phyloP scores from a whole-genome alignment of 2,329 filamentous ascomycete genomes.

The Xylaria sp. region DNA sequence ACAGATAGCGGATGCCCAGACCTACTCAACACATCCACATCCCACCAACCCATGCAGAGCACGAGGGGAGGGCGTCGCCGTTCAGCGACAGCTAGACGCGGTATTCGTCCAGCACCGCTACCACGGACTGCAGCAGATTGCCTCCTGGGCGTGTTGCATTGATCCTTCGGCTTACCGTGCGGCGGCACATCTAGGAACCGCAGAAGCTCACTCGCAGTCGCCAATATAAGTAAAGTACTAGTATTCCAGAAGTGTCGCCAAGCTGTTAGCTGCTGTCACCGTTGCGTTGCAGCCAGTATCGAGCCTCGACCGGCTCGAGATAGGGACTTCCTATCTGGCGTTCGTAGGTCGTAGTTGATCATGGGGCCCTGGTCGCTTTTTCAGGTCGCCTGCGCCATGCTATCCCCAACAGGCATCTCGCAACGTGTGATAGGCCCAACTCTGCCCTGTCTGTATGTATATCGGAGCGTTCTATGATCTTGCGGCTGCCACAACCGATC shows the following conservation, averaged over 20 bases:
- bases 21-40: no score
- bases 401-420: conserved; percentile 25
- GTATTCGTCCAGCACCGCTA: no score
- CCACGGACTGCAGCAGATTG: no score
- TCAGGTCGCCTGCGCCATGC: not conserved
- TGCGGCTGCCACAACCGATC: conserved; percentile 19
- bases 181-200: conserved; percentile 1
- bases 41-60: no score
- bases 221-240: not conserved
- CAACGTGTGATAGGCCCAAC: conserved; percentile 5
- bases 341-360: no score
- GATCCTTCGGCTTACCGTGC: conserved; percentile 23
- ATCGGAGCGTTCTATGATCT: conserved; percentile 4
- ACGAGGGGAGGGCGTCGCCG: not conserved
- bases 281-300: conserved; percentile 11
- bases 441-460: not conserved
- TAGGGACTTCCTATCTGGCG: conserved; percentile 1
- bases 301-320: conserved; percentile 14
- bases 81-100: no score
- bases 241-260: conserved; percentile 20
- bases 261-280: conserved; percentile 14
- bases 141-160: conserved; percentile 10
- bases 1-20: no score
- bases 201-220: not conserved
- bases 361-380: conserved; percentile 3